Evolutionary conservation across 2,329 filamentous ascomycete genomes (phyloP), one percentile per base, ranked within the genome.

Genomic region (Podosphaera xanthii): DNA sequence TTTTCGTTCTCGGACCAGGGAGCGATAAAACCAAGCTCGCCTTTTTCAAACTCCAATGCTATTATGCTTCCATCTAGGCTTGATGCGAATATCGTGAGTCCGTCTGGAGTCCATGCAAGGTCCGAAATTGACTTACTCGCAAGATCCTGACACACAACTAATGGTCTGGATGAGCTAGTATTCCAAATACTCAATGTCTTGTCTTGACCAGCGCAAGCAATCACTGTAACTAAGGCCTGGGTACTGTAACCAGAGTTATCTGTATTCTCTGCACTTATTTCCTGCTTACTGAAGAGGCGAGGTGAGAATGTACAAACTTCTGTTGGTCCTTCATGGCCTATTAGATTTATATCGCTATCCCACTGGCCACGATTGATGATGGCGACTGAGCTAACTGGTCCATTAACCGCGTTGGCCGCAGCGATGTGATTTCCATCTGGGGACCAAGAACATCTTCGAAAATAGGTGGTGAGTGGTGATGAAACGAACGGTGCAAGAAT

Each of bases 241-340:
- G 75, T 72, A 36, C 69, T 70, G 57, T 74, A 71, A 0, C 75
- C 75, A 40, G 78, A 75, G 57, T 74, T 70, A 59, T 77, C 69
- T 1, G 75, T 76, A 7, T 74, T 74, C 58, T 78, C 74, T 4
- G 73, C 66, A 0, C 73, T 71, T 31, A 71, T 71, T 8, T 85
- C 86, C 56, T 88, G 81, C 58, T 79, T 77, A 12, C 82, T 83
- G 67, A 97, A 98, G 31, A 98, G 74, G 62, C 92, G 78, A 0
- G 94, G 94, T 1, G 92, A 96, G 70, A 98, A 98, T 64, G 92
- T 87, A 74, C 91, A 96, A 2, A 98, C 92, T 72, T 98, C 92
- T 0, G 94, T 92, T 0, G 92, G 92, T 0, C 87, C 91, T 75
- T 98, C 92, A 69, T 98, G 92, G 7, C 92, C 92, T 61, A 98